Conservation (phyloP, 2,329 filamentous ascomycete species). For the Scorias spongiosa region DNA sequence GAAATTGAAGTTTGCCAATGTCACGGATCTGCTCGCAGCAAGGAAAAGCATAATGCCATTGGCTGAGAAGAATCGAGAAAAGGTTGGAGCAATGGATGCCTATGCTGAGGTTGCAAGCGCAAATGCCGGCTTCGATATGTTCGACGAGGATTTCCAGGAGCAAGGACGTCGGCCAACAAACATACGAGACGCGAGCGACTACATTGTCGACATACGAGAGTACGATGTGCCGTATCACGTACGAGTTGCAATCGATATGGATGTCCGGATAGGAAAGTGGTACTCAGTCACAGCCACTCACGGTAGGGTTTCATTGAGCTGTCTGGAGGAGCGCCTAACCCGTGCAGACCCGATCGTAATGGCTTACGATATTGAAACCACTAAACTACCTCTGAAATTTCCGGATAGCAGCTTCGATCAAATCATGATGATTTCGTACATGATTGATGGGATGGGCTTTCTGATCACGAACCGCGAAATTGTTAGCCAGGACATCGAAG, state of each 20-base stretch:
- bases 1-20: constrained; percentile 74
- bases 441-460: constrained; percentile 98
- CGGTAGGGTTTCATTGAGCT: constrained; percentile 66
- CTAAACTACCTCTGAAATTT: constrained; percentile 89
- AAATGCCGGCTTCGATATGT: constrained; percentile 80
- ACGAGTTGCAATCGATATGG: constrained; percentile 88
- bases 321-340: constrained; percentile 73
- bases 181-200: constrained; percentile 84
- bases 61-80: constrained; percentile 92
- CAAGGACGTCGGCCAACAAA: constrained; percentile 61
- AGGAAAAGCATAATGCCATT: constrained; percentile 74
- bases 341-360: constrained; percentile 94
- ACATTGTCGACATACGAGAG: constrained; percentile 94
- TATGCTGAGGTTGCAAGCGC: constrained; percentile 91
- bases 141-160: constrained; percentile 68
- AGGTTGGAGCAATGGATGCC: constrained; percentile 91
- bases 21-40: constrained; percentile 71
- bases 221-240: constrained; percentile 99
- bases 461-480: constrained; percentile 96
- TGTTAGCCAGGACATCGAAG: constrained; percentile 88
- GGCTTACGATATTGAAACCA: constrained; percentile 98
- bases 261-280: constrained; percentile 93
- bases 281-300: constrained; percentile 92
- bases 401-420: constrained; percentile 89
- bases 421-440: constrained; percentile 99